Evolutionary conservation across 2,329 filamentous ascomycete species (phyloP).

Genomic region (Cytospora schulzeri): DNA sequence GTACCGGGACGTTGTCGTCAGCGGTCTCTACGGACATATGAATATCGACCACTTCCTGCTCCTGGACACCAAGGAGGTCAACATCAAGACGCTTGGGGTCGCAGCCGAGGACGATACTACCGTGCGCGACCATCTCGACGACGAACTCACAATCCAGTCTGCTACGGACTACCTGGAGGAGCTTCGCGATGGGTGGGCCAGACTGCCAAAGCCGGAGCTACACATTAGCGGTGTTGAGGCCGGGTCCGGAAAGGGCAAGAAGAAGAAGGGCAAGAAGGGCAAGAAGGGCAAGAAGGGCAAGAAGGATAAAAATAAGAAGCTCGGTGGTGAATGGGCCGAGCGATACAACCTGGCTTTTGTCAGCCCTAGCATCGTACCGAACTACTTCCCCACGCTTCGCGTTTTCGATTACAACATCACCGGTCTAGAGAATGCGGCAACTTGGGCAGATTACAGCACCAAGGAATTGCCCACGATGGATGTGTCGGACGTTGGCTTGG

Average conservation of each 20-base stretch:
- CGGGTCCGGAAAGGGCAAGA: conserved; percentile 34
- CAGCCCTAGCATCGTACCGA: conserved; percentile 86
- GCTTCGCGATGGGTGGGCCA: conserved; percentile 75
- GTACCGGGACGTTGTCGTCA: conserved; percentile 86
- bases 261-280: conserved; percentile 40
- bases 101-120: conserved; percentile 33
- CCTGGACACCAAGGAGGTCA: conserved; percentile 79
- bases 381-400: conserved; percentile 86
- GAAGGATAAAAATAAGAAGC: conserved; percentile 46
- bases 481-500: background rate
- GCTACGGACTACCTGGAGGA: conserved; percentile 80
- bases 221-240: conserved; percentile 28
- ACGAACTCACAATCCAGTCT: conserved; percentile 64
- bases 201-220: conserved; percentile 61
- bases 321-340: conserved; percentile 80
- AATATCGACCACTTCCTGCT: conserved; percentile 97
- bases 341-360: conserved; percentile 81
- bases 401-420: conserved; percentile 93
- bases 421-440: conserved; percentile 62
- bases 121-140: conserved; percentile 45
- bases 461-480: conserved; percentile 24
- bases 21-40: conserved; percentile 89
- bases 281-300: conserved; percentile 43
- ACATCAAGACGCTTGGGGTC: conserved; percentile 51
- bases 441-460: conserved; percentile 46